Percentiles rank a stretch among this genome's conserved stretches.
phyloP scores from a whole-genome alignment of 106 monocot genomes.

The Dioscorea alata region DNA sequence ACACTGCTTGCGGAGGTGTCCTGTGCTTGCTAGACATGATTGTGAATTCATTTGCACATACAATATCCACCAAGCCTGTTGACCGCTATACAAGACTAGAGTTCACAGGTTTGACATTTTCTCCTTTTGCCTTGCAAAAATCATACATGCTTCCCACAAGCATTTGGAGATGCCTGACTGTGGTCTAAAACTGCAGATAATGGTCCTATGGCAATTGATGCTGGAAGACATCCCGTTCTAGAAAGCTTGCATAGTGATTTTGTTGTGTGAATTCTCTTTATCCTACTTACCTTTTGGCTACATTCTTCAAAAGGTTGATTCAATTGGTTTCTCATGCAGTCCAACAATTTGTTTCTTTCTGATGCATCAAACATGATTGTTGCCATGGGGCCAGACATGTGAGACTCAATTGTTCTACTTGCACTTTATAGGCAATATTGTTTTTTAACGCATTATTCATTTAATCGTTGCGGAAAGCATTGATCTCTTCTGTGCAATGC shows the following conservation, averaged over 20 bases:
- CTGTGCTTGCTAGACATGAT: conserved; percentile 83
- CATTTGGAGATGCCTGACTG: conserved; percentile 1
- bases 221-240: conserved; percentile 89
- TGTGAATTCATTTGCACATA: conserved; percentile 98
- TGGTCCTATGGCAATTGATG: conserved; percentile 98
- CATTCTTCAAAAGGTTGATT: too few relatives aligned
- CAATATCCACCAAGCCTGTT: conserved; percentile 82
- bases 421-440: too few relatives aligned
- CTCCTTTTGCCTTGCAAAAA: too few relatives aligned
- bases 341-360: too few relatives aligned
- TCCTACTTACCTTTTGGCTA: too few relatives aligned
- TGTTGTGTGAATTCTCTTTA: conserved; percentile 49
- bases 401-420: too few relatives aligned
- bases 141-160: background rate
- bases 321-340: too few relatives aligned
- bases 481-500: background rate
- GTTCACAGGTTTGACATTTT: conserved; percentile 58
- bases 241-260: conserved; percentile 77
- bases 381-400: too few relatives aligned
- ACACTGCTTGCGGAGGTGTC: conserved; percentile 88
- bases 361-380: too few relatives aligned
- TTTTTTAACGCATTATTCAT: background rate
- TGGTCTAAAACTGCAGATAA: conserved; percentile 33
- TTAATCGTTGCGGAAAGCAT: too few relatives aligned
- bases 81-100: conserved; percentile 88